phyloP scores from a whole-genome alignment of 108 stramenopile species.

The Fragilariopsis cylindrus region DNA sequence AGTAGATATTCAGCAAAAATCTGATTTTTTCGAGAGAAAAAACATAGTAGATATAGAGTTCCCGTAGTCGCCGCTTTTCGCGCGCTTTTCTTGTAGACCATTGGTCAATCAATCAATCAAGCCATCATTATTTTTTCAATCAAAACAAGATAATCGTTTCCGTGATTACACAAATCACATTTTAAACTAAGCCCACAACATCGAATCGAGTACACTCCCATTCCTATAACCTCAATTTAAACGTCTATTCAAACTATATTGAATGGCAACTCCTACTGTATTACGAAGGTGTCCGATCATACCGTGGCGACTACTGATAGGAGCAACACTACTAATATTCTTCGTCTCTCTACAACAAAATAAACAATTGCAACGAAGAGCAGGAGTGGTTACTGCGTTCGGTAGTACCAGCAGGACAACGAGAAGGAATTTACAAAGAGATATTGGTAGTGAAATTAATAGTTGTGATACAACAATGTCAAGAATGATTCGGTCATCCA shows the following conservation, averaged over 20 bases:
- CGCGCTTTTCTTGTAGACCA: no score
- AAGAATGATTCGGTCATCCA: not conserved
- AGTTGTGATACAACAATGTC: not conserved
- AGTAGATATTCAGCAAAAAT: no score
- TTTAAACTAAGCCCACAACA: no score
- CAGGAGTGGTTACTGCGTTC: not conserved
- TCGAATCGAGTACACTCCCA: no score
- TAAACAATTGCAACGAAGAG: not conserved
- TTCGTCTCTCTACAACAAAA: not conserved
- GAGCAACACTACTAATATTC: slow-evolving; percentile 7
- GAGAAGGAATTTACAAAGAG: not conserved
- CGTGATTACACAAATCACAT: no score
- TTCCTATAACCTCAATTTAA: no score
- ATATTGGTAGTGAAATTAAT: not conserved
- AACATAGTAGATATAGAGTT: no score
- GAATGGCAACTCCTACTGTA: slow-evolving; percentile 10
- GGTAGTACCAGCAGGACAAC: not conserved
- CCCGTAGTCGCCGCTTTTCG: no score
- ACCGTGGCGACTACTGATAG: slow-evolving; percentile 14
- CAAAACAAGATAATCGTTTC: no score
- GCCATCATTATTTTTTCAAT: no score
- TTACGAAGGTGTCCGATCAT: slow-evolving; percentile 2
- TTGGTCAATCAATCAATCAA: no score
- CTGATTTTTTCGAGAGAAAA: no score
- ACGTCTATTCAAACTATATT: not conserved